Evolutionary conservation across 768 basidiomycete genomes (phyloP).

Genomic region (Amanita phalloides): DNA sequence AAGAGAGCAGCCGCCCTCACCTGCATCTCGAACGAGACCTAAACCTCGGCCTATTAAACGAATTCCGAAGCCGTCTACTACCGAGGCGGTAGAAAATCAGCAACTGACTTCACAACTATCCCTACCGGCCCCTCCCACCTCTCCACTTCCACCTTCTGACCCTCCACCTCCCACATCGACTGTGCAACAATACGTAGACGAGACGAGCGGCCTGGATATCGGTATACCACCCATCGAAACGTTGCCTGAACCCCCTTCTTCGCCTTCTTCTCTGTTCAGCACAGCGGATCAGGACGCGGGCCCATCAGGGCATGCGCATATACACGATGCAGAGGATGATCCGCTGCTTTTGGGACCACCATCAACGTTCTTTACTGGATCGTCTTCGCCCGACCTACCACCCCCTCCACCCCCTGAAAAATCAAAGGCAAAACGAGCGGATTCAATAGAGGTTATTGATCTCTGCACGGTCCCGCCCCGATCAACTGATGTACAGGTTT

Average conservation of each 20-base stretch:
- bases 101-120: slow-evolving; percentile 11
- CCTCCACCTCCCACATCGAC: slow-evolving; percentile 21
- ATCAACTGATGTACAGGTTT: slow-evolving; percentile 5
- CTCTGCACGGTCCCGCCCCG: slow-evolving; percentile 18
- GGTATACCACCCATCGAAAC: slow-evolving; percentile 24
- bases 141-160: slow-evolving; percentile 23
- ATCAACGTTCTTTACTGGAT: slow-evolving; percentile 35
- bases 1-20: neutral
- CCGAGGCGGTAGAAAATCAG: slow-evolving; percentile 3
- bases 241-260: slow-evolving; percentile 20
- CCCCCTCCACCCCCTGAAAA: neutral
- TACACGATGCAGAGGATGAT: slow-evolving; percentile 4
- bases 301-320: slow-evolving; percentile 11
- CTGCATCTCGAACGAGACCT: neutral
- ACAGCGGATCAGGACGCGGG: slow-evolving; percentile 7
- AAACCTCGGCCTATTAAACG: slow-evolving; percentile 8
- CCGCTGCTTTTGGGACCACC: slow-evolving; percentile 17
- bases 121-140: slow-evolving; percentile 9
- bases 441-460: slow-evolving; percentile 18
- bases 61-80: slow-evolving; percentile 8
- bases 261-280: slow-evolving; percentile 21
- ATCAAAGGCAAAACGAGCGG: neutral
- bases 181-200: neutral
- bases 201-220: slow-evolving; percentile 7
- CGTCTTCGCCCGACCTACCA: slow-evolving; percentile 24